Evolutionary conservation across 257 asterid species (phyloP), one percentile per base, ranked within the genome.

Genomic region (Fraxinus americana): DNA sequence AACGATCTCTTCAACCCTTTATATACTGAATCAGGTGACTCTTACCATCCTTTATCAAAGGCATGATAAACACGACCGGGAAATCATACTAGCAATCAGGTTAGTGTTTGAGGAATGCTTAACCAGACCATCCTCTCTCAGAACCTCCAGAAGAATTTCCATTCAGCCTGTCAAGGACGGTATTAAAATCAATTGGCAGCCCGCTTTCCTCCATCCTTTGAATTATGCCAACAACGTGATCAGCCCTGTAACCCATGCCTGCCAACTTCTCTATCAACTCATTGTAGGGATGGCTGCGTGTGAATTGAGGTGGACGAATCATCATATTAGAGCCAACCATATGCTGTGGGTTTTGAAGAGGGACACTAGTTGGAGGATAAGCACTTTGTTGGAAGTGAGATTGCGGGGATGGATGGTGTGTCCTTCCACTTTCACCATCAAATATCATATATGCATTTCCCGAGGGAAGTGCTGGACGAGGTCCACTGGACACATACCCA

Each of bases 201-300:
- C 99, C 97, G 21, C 86, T 90, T 86, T 92, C 98, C 79, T 95
- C 98, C 70, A 96, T 84, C 94, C 96, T 92, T 79, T 88, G 96
- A 70, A 96, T 96, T 72, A 86, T 84, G 21, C 90, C 84, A 72
- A 89, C 79, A 48, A 93, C 93, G 67, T 89, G 92, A 45, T 93
- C 98, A 59, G 87, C 93, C 80, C 98, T 84, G 84, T 84, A 93
- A 57, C 99, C 99, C 98, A 95, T 93, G 83, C 89, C 81, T 75
- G 83, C 91, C 85, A 95, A 16, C 88, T 95, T 95, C 86, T 96
- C 99, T 54, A 95, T 83, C 91, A 93, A 78, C 71, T 95, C 99
- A 32, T 77, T 88, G 82, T 89, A 90, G 16, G 97, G 98, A 83
- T 83, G 91, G 84, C 83, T 83, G 35, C 91, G 95, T 14, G 78